Base-by-base conservation (phyloP, 83 land plant species). In the Picea abies region DNA sequence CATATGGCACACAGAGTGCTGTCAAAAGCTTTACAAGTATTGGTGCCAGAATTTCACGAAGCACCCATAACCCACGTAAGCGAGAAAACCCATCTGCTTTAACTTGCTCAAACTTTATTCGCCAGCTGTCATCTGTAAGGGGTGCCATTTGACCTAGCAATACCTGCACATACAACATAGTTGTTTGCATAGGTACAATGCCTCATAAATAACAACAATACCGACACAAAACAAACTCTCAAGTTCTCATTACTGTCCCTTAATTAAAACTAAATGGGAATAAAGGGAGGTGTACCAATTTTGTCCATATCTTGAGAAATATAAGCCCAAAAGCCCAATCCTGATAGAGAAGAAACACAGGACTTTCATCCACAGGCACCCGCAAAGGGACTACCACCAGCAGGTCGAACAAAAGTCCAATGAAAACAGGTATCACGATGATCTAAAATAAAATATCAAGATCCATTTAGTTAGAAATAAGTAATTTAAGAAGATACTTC, bases 311-410 rank as follows among this genome's bases (percentile, higher is more conserved):
- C 88, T 97, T 97, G 15, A 97, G 90, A 72, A 97, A 95, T 35
- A 95, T 91, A 2, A 97, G 93, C 39, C 99, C 99, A 76, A 97
- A 86, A 16, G 99, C 99, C 99, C 99, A 97, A 72, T 97, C 99
- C 84, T 97, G 99, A 80, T 95, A 97, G 56, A 97, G 88, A 63
- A 97, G 91, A 82, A 97, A 97, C 72, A 97, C 98, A 37, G 99
- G 99, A 81, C 99, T 97, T 81, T 97, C 98, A 91, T 97, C 98
- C 67, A 95, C 89, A 47, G 99, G 98, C 5, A 97, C 99, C 29
- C 99, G 90, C 91, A 97, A 87, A 22, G 99, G 99, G 10, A 97
- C 98, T 81, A 97, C 95, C 47, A 95, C 90, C 83, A 97, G 80
- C 65, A 97, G 93, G 89, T 97, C 99, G 81, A 97, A 97, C 25